Base-by-base conservation (phyloP, 78 protist species). In the Thecamonas trahens region DNA sequence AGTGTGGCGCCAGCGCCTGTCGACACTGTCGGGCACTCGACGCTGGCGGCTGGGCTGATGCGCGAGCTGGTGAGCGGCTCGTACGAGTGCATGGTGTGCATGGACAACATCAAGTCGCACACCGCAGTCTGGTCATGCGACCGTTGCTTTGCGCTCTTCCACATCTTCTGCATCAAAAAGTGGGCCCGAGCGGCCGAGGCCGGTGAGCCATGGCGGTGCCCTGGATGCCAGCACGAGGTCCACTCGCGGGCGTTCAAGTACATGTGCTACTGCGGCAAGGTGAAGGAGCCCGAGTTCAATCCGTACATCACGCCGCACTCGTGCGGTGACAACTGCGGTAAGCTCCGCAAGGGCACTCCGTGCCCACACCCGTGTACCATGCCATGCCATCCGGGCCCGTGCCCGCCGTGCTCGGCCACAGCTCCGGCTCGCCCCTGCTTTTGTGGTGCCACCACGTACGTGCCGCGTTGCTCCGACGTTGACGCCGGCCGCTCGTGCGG, bases 321-420 rank as follows among this genome's bases (percentile, higher is more conserved):
- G 20, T 50, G 55, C 55, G 55, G 55, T 24, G 22, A 50, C 22
- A 13, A 5, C 24, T 64, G 70, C 13, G 70, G 70, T 8, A 9
- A 8, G 55, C 5, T 4, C 32, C 5, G 20, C 34, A 50, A 50
- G 22, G 55, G 20, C 34, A n/a, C n/a, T n/a, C n/a, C n/a, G n/a
- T 59, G 64, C 28, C 64, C 34, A 18, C 70, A 64, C 55, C 15
- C 28, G 4, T 64, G 70, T 20, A 35, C 17, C 18, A 3, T 64
- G 42, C 52, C 18, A 7, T 64, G 70, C 35, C 70, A 64, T 13
- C 70, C 70, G 38, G 70, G 70, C 35, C 37, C 70, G 53, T 64
- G 70, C 20, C 70, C 70, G 6, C 53, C 53, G 55, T 64, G 70
- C 35, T 11, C 14, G 22, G 13, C 4, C 20, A 35, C 20, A 17